Conservation (phyloP, 495 filamentous ascomycete species). For the Astrothelium macrocarpum region DNA sequence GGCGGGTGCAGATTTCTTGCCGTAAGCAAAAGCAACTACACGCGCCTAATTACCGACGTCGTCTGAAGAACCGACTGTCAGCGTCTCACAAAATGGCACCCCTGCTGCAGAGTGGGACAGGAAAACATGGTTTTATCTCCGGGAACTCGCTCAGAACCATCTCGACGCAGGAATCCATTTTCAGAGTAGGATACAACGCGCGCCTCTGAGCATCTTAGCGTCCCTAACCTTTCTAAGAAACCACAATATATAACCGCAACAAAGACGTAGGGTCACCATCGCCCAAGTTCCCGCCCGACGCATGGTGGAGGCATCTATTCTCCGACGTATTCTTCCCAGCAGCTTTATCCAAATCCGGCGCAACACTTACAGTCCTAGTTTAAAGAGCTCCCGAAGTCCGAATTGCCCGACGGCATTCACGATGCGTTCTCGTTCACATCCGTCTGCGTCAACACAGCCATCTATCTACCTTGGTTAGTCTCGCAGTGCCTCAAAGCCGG, state of each 20-base stretch:
- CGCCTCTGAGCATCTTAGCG: not conserved
- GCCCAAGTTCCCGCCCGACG: slow-evolving; percentile 31
- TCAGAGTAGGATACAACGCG: not conserved
- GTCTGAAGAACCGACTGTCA: no score
- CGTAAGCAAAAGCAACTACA: slow-evolving; percentile 41
- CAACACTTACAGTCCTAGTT: slow-evolving; percentile 21
- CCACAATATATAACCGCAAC: not conserved
- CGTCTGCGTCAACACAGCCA: slow-evolving; percentile 80
- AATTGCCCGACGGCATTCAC: slow-evolving; percentile 52
- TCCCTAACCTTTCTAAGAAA: not conserved
- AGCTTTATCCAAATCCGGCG: not conserved
- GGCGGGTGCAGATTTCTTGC: slow-evolving; percentile 88
- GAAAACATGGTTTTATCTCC: not conserved
- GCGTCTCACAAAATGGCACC: not conserved
- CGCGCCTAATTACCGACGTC: no score
- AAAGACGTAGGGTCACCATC: not conserved
- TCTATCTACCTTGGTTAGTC: slow-evolving; percentile 79
- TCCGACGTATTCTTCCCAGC: slow-evolving; percentile 48
- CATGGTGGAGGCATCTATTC: slow-evolving; percentile 77
- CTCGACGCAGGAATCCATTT: not conserved
- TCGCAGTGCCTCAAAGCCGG: slow-evolving; percentile 64
- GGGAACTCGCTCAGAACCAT: not conserved
- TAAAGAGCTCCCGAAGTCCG: slow-evolving; percentile 36
- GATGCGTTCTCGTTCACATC: slow-evolving; percentile 65
- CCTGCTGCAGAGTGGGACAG: not conserved